Conservation (phyloP, 2,329 filamentous ascomycete genomes). For the Microdochium paspali region DNA sequence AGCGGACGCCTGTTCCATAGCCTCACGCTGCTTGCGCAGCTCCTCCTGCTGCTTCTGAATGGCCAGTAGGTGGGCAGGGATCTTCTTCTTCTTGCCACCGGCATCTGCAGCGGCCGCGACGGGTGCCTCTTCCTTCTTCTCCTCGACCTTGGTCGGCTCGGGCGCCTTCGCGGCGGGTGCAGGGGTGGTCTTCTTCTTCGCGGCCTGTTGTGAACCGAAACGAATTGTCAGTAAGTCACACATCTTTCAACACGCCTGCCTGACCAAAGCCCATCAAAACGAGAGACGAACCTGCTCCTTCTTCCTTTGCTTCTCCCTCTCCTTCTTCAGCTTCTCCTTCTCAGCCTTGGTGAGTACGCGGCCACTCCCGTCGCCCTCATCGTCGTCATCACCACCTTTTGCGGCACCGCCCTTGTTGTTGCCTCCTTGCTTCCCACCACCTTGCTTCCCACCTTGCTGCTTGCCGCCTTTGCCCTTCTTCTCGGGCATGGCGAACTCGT, state of each 20-base stretch:
- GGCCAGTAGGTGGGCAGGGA: conserved; percentile 62
- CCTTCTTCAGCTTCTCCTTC: conserved; percentile 97
- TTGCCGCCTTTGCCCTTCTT: conserved; percentile 59
- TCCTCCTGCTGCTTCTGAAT: conserved; percentile 81
- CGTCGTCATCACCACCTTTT: conserved; percentile 31
- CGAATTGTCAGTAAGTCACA: not conserved
- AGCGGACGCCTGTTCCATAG: conserved; percentile 43
- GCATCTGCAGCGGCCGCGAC: conserved; percentile 27
- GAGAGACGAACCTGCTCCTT: conserved; percentile 72
- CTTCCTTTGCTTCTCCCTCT: conserved; percentile 96
- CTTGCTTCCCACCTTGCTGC: conserved; percentile 33
- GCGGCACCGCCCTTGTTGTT: conserved; percentile 29
- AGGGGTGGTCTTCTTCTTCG: conserved; percentile 67
- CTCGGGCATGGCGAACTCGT: conserved; percentile 75
- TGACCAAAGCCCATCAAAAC: not conserved
- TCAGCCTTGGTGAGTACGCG: conserved; percentile 91
- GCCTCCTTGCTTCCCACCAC: conserved; percentile 31
- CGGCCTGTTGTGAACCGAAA: conserved; percentile 41
- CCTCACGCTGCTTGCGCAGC: conserved; percentile 55
- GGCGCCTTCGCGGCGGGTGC: conserved; percentile 43
- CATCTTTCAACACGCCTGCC: not conserved
- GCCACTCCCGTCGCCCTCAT: conserved; percentile 45
- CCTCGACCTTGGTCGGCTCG: conserved; percentile 42
- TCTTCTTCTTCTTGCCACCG: conserved; percentile 78
- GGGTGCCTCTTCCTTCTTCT: conserved; percentile 38